A percentile compares a stretch with the other conserved stretches of the same genome.
These are phyloP conservation scores for Aethionema arabicum DNA, from an alignment of 345 rosid species.

Conservation along the genomic window DNA sequence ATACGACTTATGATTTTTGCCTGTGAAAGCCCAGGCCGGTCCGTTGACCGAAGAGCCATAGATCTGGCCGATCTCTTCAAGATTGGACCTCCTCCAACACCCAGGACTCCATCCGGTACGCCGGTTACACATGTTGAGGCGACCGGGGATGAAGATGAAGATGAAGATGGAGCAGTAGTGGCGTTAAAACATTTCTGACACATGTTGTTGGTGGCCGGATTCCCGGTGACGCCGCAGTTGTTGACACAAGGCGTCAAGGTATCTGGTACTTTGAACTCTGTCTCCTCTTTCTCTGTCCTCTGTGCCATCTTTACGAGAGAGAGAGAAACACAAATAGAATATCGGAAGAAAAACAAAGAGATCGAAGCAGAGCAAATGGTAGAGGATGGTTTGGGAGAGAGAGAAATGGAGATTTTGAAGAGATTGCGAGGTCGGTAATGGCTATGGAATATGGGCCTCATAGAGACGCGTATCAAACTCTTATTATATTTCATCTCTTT, in stretches of 20 bases:
- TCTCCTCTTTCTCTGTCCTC: slow-evolving; percentile 89
- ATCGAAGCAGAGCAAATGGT: slow-evolving; percentile 5
- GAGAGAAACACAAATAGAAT: slow-evolving; percentile 7
- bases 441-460: slow-evolving; percentile 80
- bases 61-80: slow-evolving; percentile 61
- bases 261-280: slow-evolving; percentile 92
- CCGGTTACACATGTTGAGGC: slow-evolving; percentile 3
- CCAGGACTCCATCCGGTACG: slow-evolving; percentile 12
- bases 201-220: slow-evolving; percentile 92
- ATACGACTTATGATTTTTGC: slow-evolving; percentile 31
- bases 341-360: neutral
- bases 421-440: slow-evolving; percentile 54
- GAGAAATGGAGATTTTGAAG: slow-evolving; percentile 41
- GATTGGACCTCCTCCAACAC: slow-evolving; percentile 39
- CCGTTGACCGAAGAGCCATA: slow-evolving; percentile 35
- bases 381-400: neutral
- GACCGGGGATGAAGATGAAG: neutral
- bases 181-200: slow-evolving; percentile 96
- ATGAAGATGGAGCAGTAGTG: slow-evolving; percentile 41
- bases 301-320: slow-evolving; percentile 61
- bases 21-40: slow-evolving; percentile 25
- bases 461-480: slow-evolving; percentile 82
- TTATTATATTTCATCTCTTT: slow-evolving; percentile 35
- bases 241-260: slow-evolving; percentile 64
- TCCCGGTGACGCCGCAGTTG: slow-evolving; percentile 83